Conservation (phyloP, 1,284 basidiomycete species). For the Cerioporus squamosus region DNA sequence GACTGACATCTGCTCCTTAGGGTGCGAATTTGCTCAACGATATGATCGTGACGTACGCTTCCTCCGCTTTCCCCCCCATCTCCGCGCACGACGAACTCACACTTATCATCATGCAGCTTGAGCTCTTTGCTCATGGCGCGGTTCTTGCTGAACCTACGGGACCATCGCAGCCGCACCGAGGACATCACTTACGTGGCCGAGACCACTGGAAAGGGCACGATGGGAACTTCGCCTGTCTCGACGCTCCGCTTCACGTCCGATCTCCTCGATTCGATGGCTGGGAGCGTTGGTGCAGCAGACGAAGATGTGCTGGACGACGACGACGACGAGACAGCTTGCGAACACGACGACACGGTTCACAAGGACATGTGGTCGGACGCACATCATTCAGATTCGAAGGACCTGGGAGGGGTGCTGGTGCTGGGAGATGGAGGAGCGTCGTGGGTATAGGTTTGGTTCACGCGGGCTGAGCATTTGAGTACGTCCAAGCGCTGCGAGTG, state of each 20-base stretch:
- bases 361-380: background rate
- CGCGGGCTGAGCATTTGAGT: background rate
- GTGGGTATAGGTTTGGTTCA: background rate
- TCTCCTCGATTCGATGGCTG: constrained; percentile 3
- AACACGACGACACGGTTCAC: background rate
- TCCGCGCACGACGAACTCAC: background rate
- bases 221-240: background rate
- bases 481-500: background rate
- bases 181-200: background rate
- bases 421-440: background rate
- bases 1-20: background rate
- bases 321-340: background rate
- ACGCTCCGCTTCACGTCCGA: background rate
- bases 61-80: background rate
- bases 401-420: background rate
- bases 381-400: background rate
- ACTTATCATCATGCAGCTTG: background rate
- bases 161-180: constrained; percentile 12
- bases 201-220: background rate
- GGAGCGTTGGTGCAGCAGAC: background rate
- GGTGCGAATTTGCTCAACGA: constrained; percentile 22
- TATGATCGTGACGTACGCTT: constrained; percentile 21
- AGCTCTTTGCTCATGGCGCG: constrained; percentile 23
- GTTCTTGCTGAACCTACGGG: constrained; percentile 25
- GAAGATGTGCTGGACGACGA: background rate